Evolutionary conservation across 352 stramenopile species (phyloP).

Genomic region (Pelagophyceae sp.): DNA sequence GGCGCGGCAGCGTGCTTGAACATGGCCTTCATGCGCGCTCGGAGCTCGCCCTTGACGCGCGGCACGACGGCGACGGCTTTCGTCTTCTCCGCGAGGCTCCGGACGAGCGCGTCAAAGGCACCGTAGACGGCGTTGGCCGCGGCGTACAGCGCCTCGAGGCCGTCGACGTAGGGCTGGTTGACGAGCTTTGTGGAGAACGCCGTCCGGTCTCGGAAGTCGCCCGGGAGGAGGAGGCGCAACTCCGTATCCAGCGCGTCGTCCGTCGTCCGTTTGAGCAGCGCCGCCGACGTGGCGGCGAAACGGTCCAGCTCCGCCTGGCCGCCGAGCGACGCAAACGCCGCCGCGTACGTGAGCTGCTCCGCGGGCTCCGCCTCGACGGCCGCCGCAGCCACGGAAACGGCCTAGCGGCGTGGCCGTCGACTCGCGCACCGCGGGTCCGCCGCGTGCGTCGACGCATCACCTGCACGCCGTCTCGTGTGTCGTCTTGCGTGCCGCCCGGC

Average conservation of each 20-base stretch:
- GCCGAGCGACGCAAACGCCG: not conserved
- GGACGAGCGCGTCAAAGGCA: not conserved
- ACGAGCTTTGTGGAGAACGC: conserved; percentile 8
- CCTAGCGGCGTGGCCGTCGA: no score
- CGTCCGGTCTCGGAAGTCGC: not conserved
- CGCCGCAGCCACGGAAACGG: no score
- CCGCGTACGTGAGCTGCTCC: not conserved
- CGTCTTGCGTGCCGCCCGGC: no score
- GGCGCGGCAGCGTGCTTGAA: no score
- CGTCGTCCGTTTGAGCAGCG: not conserved
- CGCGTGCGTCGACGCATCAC: no score
- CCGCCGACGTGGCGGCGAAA: not conserved
- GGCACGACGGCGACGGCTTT: not conserved
- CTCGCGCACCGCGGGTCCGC: no score
- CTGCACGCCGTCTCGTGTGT: no score
- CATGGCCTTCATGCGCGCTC: conserved; percentile 18
- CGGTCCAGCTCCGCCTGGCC: not conserved
- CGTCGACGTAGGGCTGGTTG: conserved; percentile 15
- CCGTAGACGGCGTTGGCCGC: not conserved
- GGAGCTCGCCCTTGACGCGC: not conserved
- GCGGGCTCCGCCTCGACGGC: not conserved
- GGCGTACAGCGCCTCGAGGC: conserved; percentile 19
- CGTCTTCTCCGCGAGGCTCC: not conserved
- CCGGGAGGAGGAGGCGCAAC: conserved; percentile 9
- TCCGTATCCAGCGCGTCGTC: conserved; percentile 10